phyloP scores from a whole-genome alignment of 1,284 basidiomycete genomes.

The Neonothopanus nambi region DNA sequence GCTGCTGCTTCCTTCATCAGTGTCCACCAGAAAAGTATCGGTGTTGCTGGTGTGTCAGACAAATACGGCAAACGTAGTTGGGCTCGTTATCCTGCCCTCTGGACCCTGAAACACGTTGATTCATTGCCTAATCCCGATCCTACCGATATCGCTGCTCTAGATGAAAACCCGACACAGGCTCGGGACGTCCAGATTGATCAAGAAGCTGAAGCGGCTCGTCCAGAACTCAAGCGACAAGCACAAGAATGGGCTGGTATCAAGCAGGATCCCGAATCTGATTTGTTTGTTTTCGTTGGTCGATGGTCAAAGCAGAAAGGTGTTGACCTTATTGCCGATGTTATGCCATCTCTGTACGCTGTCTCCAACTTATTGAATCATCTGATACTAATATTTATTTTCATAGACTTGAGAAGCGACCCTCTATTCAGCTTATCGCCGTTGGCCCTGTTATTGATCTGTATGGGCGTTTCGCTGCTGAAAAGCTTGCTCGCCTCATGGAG shows the following conservation, averaged over 20 bases:
- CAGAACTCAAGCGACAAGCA: constrained; percentile 88
- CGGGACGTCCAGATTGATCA: constrained; percentile 78
- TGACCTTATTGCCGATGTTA: constrained; percentile 91
- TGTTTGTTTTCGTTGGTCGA: constrained; percentile 93
- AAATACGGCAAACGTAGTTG: constrained; percentile 95
- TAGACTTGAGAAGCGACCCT: constrained; percentile 81
- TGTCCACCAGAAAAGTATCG: constrained; percentile 86
- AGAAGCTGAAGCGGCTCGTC: constrained; percentile 83
- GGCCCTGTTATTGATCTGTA: constrained; percentile 94
- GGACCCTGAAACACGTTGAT: constrained; percentile 93
- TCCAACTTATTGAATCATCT: constrained; percentile 6
- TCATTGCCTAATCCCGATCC: constrained; percentile 92
- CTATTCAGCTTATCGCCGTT: constrained; percentile 85
- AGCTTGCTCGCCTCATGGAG: constrained; percentile 90
- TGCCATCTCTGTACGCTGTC: constrained; percentile 74
- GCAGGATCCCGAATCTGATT: constrained; percentile 84
- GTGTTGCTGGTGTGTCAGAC: constrained; percentile 94
- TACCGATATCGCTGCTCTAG: constrained; percentile 88
- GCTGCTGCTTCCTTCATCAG: constrained; percentile 91
- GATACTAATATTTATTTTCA: constrained; percentile 14
- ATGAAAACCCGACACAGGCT: constrained; percentile 72
- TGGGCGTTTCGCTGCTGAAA: constrained; percentile 91
- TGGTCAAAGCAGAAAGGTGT: constrained; percentile 98
- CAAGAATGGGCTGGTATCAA: constrained; percentile 93
- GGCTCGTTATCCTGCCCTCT: constrained; percentile 92